Base-by-base conservation (phyloP, 179 eudicot species). In the Carnegiea gigantea region DNA sequence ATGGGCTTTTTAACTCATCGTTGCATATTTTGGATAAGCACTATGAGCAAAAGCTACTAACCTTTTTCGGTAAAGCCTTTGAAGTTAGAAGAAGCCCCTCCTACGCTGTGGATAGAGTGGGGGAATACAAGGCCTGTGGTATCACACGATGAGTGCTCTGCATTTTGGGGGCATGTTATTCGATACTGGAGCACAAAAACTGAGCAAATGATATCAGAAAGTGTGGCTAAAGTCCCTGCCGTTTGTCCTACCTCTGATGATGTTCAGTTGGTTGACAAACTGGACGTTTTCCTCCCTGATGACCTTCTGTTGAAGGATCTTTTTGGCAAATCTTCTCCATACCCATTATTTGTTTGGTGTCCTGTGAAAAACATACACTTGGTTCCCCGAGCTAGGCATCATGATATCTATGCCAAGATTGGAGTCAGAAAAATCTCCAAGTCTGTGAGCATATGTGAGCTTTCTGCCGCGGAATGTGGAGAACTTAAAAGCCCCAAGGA, bases 41-140 rank as follows among this genome's bases (percentile, higher is more conserved):
- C 46, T 91, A 92, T 70, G 85, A 86, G 30, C 13, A 76, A 18
- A 46, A 86, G 4, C 24, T 89, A 26, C 82, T 88, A 0, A 8
- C 24, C 74, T 90, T 92, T 83, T 90, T 93, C 77, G 78, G 87
- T 9, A 76, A 59, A 15, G 83, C 81, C 36, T 89, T 88, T 12
- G 73, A 65, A 9, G 95, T 93, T 23, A 89, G 83, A 77, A 46
- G 21, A 9, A 68, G 68, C 65, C 95, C 93, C 26, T 88, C 93
- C 10, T 82, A 81, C 70, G 80, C 90, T 93, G 24, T 93, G 97
- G 97, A 89, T 82, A 78, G 79, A 77, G 40, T 93, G 97, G 95
- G 97, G 92, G 77, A 51, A 62, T 26, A 79, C 93, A 59, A 86
- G 85, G 65, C 15, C 30, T 79, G 8, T 53, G 28, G 36, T 89